A percentile compares a stretch with the other conserved stretches of the same genome.
phyloP scores from a whole-genome alignment of 306 rosid genomes.

The Rosa lucieae region DNA sequence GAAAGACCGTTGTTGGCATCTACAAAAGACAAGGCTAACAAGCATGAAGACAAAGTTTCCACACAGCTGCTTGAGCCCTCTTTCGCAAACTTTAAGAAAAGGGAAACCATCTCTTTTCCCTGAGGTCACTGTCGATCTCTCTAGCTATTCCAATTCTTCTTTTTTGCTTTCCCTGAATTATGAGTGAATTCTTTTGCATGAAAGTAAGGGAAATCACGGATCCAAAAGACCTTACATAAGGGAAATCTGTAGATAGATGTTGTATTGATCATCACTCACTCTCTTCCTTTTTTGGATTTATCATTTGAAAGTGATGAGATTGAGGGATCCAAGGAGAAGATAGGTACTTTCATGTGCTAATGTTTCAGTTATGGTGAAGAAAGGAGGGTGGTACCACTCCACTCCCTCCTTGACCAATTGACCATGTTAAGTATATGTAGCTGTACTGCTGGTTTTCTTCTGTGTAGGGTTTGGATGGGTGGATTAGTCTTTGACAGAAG shows the following conservation, averaged over 20 bases:
- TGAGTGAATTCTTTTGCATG: constrained; percentile 41
- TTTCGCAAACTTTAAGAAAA: constrained; percentile 84
- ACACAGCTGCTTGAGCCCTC: constrained; percentile 45
- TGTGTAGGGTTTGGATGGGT: constrained; percentile 10
- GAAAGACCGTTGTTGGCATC: constrained; percentile 53
- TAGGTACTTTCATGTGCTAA: constrained; percentile 54
- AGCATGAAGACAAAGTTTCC: constrained; percentile 86
- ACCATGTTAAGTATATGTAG: background rate
- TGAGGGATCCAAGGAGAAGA: constrained; percentile 70
- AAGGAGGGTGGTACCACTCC: constrained; percentile 46
- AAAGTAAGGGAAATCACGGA: constrained; percentile 74
- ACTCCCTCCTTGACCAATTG: constrained; percentile 2
- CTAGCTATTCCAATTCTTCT: constrained; percentile 37
- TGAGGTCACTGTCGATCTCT: constrained; percentile 20
- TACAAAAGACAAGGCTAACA: constrained; percentile 55
- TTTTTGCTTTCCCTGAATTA: constrained; percentile 16
- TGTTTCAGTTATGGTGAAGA: constrained; percentile 33
- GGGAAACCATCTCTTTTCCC: constrained; percentile 24
- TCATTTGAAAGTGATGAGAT: constrained; percentile 78
- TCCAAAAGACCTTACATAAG: constrained; percentile 39
- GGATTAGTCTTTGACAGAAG: constrained; percentile 26
- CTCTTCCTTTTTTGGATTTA: constrained; percentile 44
- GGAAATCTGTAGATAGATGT: constrained; percentile 19
- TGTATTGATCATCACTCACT: constrained; percentile 5
- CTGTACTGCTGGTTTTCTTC: constrained; percentile 13